A percentile compares a stretch with the other conserved stretches of the same genome.
Evolutionary conservation across 179 eudicot species (phyloP).

Genomic region (Dionaea muscipula): DNA sequence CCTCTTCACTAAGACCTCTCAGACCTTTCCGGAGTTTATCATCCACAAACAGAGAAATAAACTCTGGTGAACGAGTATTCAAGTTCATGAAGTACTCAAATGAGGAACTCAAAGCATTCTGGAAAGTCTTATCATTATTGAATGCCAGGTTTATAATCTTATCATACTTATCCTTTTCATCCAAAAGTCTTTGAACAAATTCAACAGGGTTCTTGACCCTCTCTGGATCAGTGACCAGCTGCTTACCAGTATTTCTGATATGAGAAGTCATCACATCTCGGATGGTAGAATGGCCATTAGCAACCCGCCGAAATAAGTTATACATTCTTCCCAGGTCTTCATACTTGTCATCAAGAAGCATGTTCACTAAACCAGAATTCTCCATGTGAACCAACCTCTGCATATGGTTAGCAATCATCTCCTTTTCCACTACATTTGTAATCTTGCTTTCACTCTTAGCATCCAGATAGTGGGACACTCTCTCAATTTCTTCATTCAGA

Average conservation of each 20-base stretch:
- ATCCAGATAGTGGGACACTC: conserved; percentile 82
- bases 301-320: conserved; percentile 61
- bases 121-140: conserved; percentile 75
- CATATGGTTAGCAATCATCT: conserved; percentile 85
- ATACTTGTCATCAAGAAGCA: conserved; percentile 73
- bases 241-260: conserved; percentile 67
- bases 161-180: conserved; percentile 77
- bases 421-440: conserved; percentile 68
- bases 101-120: conserved; percentile 81
- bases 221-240: conserved; percentile 86
- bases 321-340: conserved; percentile 81
- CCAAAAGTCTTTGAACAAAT: conserved; percentile 72
- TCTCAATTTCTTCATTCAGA: conserved; percentile 75
- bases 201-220: conserved; percentile 85
- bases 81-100: conserved; percentile 79
- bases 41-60: conserved; percentile 81
- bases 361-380: conserved; percentile 71
- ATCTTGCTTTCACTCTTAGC: conserved; percentile 66
- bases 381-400: conserved; percentile 78
- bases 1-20: conserved; percentile 81
- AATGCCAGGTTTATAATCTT: conserved; percentile 58
- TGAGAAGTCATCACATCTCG: conserved; percentile 85
- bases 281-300: conserved; percentile 57
- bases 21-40: conserved; percentile 87
- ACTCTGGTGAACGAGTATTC: conserved; percentile 85